Evolutionary conservation across 257 asterid species (phyloP), one percentile per base, ranked within the genome.

Genomic region (Penstemon newberryi): DNA sequence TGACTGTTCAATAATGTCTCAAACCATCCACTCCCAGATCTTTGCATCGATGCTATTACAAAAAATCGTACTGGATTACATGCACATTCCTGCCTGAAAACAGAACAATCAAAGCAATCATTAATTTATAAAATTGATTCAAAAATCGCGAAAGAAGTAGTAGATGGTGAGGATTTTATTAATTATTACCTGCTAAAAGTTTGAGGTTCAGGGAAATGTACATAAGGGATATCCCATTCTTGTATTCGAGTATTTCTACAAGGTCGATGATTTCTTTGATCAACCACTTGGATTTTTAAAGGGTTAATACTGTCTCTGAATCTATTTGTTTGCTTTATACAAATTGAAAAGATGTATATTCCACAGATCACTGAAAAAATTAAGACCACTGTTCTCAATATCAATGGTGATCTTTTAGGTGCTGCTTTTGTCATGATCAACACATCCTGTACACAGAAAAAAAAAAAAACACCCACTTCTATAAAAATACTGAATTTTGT

Each of bases 1-100:
- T 89, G 98, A 54, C 95, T 87, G 61, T 89, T 89, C 8, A 92
- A 70, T 68, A 92, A 73, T 6, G 96, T 92, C 75, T 92, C 98
- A 39, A 91, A 89, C 95, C 98, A 91, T 67, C 96, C 96, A 63
- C 98, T 91, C 40, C 96, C 96, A 0, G 98, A 92, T 70, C 96
- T 86, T 79, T 92, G 98, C 95, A 84, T 87, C 12, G 96, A 89
- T 12, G 83, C 83, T 15, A 92, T 86, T 3, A 81, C 89, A 37
- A 92, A 92, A 66, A 63, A 77, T 8, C 89, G 67, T 12, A 92
- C 96, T 0, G 96, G 95, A 67, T 84, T 92, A 86, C 98, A 92
- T 4, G 56, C 83, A 61, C 98, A 92, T 81, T 92, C 96, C 80
- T 84, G 75, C 81, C 96, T 92, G 49, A 68, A 73, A 60, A 46